Base-by-base conservation (phyloP, 225 moss, liverwort and hornwort genomes). In the Pseudisothecium myosuroides region DNA sequence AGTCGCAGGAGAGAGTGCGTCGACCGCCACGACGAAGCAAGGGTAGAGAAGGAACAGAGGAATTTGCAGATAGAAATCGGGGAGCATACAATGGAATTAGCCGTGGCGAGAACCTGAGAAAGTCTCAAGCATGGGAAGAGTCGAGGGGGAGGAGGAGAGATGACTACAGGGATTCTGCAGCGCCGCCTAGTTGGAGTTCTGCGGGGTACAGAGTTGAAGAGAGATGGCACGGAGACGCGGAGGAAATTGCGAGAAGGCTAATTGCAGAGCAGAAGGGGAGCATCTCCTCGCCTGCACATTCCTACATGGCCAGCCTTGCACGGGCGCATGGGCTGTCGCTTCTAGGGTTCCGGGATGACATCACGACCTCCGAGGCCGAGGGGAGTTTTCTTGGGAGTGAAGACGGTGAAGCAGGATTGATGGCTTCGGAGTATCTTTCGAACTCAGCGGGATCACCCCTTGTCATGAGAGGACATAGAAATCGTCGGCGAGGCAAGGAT, bases 171-270 rank as follows among this genome's bases (percentile, higher is more conserved):
- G 88, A 88, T 65, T 83, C 85, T 65, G 80, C 82, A 61, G 83
- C n/a, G 41, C 85, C 86, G n/a, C 78, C 73, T 64, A 49, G 72
- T 88, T 86, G 87, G 85, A 81, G 66, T 54, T 80, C 89, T 18
- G 80, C 72, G 45, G 89, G 87, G 23, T 90, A 88, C 61, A 90
- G 89, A 88, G 88, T 84, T 58, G 92, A 93, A 37, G 91, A 91
- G 88, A 89, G 89, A 90, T 92, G 93, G 93, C 89, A 89, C 32
- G 93, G 91, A 68, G 91, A 93, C 88, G 91, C 91, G 66, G 92
- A 92, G 69, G 93, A 93, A 82, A 90, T 90, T 85, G 94, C 92
- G 26, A 87, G 91, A 67, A 92, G 94, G 80, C 82, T 94, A 78
- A 89, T 94, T 71, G 88, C 92, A 22, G 92, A 93, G 88, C 92